A percentile compares a stretch with the other conserved stretches of the same genome.
Conservation (phyloP, 2,329 filamentous ascomycete genomes). For the Diaporthe sp. region DNA sequence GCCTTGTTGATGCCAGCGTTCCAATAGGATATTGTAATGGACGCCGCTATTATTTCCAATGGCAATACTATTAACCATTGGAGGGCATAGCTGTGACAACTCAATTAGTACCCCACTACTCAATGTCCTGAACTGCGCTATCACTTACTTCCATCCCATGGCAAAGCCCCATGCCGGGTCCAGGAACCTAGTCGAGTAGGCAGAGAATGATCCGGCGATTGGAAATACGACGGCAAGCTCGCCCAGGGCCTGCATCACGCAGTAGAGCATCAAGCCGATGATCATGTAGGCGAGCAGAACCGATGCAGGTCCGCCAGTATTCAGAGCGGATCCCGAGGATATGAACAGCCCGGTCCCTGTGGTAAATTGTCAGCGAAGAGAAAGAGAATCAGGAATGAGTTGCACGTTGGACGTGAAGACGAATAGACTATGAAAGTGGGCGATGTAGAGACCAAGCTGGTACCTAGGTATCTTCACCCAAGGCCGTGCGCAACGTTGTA, state of each 20-base stretch:
- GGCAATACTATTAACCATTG: slow-evolving; percentile 90
- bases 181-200: slow-evolving; percentile 91
- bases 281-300: slow-evolving; percentile 83
- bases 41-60: slow-evolving; percentile 88
- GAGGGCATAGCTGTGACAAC: slow-evolving; percentile 76
- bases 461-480: slow-evolving; percentile 2
- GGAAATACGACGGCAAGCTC: slow-evolving; percentile 93
- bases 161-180: slow-evolving; percentile 96
- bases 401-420: background rate
- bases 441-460: background rate
- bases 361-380: slow-evolving; percentile 12
- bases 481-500: slow-evolving; percentile 31
- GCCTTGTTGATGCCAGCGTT: slow-evolving; percentile 73
- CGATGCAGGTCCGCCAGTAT: slow-evolving; percentile 82
- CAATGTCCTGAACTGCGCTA: background rate
- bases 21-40: slow-evolving; percentile 89
- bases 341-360: slow-evolving; percentile 88
- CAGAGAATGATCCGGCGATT: slow-evolving; percentile 91
- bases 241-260: slow-evolving; percentile 90
- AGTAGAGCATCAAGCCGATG: slow-evolving; percentile 90
- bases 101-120: slow-evolving; percentile 31
- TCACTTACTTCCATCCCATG: slow-evolving; percentile 91
- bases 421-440: background rate
- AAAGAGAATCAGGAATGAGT: background rate
- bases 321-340: slow-evolving; percentile 80